Conservation (phyloP, 2,329 filamentous ascomycete genomes). For the Exophiala aquamarina region DNA sequence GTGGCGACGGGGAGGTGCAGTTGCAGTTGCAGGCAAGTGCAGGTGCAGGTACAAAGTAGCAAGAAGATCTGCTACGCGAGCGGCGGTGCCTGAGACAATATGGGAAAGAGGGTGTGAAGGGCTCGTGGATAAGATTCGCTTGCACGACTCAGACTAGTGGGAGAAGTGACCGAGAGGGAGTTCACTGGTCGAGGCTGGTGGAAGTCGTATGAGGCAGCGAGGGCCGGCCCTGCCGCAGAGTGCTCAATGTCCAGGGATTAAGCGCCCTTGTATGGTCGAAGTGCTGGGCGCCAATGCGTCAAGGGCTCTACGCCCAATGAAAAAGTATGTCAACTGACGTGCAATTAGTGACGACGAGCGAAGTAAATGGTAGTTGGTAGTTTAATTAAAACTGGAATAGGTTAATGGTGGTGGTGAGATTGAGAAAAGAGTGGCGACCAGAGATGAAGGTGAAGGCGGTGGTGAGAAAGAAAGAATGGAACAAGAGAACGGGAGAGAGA, state of each 20-base stretch:
- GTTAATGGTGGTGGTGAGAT: background rate
- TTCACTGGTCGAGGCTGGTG: background rate
- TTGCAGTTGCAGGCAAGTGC: conserved; percentile 2
- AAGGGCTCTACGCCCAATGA: conserved; percentile 16
- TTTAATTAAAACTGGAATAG: conserved; percentile 7
- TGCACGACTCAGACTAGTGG: background rate
- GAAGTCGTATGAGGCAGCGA: conserved; percentile 10
- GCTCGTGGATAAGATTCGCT: conserved; percentile 12
- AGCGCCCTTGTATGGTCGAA: conserved; percentile 21
- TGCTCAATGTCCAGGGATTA: conserved; percentile 25
- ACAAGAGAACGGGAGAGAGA: conserved; percentile 3
- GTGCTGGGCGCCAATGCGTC: conserved; percentile 25
- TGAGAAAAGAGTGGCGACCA: conserved; percentile 10
- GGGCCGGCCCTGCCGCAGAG: conserved; percentile 24
- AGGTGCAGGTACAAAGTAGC: conserved; percentile 9
- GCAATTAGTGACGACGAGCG: conserved; percentile 21
- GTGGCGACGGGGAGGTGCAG: background rate
- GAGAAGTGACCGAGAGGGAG: conserved; percentile 10
- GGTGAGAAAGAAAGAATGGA: conserved; percentile 1
- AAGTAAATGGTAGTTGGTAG: no score
- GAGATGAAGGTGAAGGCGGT: conserved; percentile 7
- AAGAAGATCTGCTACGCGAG: conserved; percentile 11
- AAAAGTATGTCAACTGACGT: conserved; percentile 12
- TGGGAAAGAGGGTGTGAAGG: conserved; percentile 13
- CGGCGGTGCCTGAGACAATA: conserved; percentile 21